Evolutionary conservation across 1,284 basidiomycete species (phyloP), one percentile per base, ranked within the genome.

Genomic region (Ceraceosorus bombacis): DNA sequence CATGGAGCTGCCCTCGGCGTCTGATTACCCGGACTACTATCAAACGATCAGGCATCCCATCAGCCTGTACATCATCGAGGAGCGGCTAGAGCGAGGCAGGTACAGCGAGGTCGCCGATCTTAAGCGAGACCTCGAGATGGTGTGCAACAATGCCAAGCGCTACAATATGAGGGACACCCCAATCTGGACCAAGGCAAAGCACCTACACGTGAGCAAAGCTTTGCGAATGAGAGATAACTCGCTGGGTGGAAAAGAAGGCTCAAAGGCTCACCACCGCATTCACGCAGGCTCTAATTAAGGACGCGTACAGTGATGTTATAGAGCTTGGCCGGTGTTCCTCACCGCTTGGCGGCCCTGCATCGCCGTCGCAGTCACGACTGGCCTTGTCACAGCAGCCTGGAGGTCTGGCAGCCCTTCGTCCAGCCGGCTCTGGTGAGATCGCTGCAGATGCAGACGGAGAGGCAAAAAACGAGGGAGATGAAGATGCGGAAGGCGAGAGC

Each of bases 1-100:
- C 78, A 78, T 88, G 72, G 82, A 83, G 61, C 83, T 89, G 66
- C 90, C 90, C 6, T 83, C 86, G 58, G 86, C 85, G 76, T 83
- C 84, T 59, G 81, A 83, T 63, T 91, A 93, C 78, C 86, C 90
- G n/a, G 91, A 94, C 81, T 96, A 96, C 80, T 95, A 94, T 79
- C 84, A 85, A 69, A 80, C 85, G 53, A 94, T 94, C 76, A 86
- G 86, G 78, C 82, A 83, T 52, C 92, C 92, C 41, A 86, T 94
- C 67, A 85, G 89, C 37, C 82, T 95, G 57, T 86, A 89, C 55
- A 87, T 93, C 67, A 89, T 96, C 79, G 68, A 81, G 75, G 56
- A 82, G 67, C 83, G 85, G 71, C 83, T 94, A 55, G 84, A 88
- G 54, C 80, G 80, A 51, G 80, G 82, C 59, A 75, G 74, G 41